Evolutionary conservation across 495 filamentous ascomycete genomes (phyloP).

Genomic region (Bacidia gigantensis): DNA sequence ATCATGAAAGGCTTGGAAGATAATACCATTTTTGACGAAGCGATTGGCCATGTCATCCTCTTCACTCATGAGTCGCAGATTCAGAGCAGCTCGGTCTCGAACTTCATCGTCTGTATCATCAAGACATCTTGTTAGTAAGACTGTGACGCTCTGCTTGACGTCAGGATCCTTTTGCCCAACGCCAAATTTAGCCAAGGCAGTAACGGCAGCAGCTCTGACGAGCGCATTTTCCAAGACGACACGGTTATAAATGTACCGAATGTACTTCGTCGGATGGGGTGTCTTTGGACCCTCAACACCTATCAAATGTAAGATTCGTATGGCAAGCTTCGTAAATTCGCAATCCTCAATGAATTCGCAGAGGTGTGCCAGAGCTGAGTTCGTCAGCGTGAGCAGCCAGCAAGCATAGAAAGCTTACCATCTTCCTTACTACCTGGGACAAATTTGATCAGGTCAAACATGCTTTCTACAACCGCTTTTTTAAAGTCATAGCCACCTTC

Average conservation of each 20-base stretch:
- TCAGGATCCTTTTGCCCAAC: conserved; percentile 93
- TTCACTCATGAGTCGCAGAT: conserved; percentile 72
- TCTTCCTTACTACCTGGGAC: conserved; percentile 97
- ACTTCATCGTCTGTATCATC: conserved; percentile 98
- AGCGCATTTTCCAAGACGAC: conserved; percentile 96
- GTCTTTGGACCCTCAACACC: conserved; percentile 93
- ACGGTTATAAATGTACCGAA: conserved; percentile 98
- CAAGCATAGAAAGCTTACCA: conserved; percentile 28
- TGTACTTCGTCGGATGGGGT: conserved; percentile 91
- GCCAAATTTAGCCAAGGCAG: conserved; percentile 91
- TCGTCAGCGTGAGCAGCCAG: conserved; percentile 7
- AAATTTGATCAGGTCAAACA: conserved; percentile 99
- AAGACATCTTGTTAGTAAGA: conserved; percentile 82
- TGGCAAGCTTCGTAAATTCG: conserved; percentile 96
- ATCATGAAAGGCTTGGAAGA: background rate
- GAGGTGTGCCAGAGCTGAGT: conserved; percentile 70
- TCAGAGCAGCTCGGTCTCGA: conserved; percentile 85
- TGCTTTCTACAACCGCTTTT: conserved; percentile 92
- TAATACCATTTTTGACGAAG: conserved; percentile 83
- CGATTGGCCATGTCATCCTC: conserved; percentile 70
- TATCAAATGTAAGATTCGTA: conserved; percentile 84
- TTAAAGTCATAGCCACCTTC: conserved; percentile 99
- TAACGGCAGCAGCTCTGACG: conserved; percentile 89
- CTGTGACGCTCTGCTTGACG: conserved; percentile 86
- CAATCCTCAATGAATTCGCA: conserved; percentile 99